Evolutionary conservation across 2,329 filamentous ascomycete species (phyloP), one percentile per base, ranked within the genome.

Genomic region (Bipolaris bicolor): DNA sequence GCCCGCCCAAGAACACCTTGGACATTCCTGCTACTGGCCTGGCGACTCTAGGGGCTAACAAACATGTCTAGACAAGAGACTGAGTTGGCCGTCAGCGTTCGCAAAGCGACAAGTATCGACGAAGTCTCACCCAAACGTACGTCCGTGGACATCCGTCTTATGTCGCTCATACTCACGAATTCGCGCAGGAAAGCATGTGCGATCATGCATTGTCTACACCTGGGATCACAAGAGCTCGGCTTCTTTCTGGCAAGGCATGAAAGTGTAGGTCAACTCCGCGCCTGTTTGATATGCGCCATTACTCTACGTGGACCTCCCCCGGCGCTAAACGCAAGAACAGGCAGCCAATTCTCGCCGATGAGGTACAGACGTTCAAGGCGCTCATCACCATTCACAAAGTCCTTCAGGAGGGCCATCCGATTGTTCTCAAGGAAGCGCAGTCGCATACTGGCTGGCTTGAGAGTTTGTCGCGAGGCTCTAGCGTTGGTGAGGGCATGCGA

Each of bases 291-390:
- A 15, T 34, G 55, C 50, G 55, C 46, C 31, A 36, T 22, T 24
- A n/a, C 10, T 20, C 15, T 26, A 37, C 37, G 34, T 18, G 36
- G 5, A 22, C 18, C 15, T 36, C 24, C 11, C 34, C 37, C 52
- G 33, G 41, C 50, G 47, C 66, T 72, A 52, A 72, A 26, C 18
- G 24, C 49, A 18, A n/a, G 2, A 13, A 13, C 60, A 96, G 91
- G 71, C 94, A 98, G 81, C 95, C 95, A n/a, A 92, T 99, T 73
- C 86, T 98, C 64, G 94, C 95, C 78, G 95, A 99, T 76, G 95
- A 99, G 81, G 89, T 99, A 37, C 95, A 99, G 81, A 98, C 95
- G 3, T 99, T 98, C 85, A 99, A 99, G 78, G 93, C 95, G 46
- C 85, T 99, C 60, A 97, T 98, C 72, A 98, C 92, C 20, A 87